Base-by-base conservation (phyloP, 176 grass and related monocot genomes). In the Aegilops longissima region DNA sequence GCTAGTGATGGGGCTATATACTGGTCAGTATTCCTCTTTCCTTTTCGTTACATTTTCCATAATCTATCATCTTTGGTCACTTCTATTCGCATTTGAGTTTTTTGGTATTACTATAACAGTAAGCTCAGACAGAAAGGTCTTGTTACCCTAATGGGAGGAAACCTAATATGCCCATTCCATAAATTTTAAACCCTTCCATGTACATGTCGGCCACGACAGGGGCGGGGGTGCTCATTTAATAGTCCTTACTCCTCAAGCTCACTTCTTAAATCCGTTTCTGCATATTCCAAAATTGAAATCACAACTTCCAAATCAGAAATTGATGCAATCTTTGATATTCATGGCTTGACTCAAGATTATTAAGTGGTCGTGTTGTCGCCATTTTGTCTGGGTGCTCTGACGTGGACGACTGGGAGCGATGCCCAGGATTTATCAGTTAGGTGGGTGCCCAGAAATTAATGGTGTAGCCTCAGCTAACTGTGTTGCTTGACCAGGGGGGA, bases 1-100 rank as follows among this genome's bases (percentile, higher is more conserved):
- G 81, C 84, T 74, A 84, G 34, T 9, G 84, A 87, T 71, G 93
- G 93, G 54, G 77, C 64, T 91, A 70, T 79, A 85, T 98, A 94
- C 66, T 98, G 96, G 96, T 98, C 86, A 77, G 83, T 45, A 25
- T 76, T 8, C 40, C 58, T 83, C 24, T 84, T 71, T 77, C 66
- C 70, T 81, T 49, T 59, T 84, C 31, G 47, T 89, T 38, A 49
- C 4, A 44, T 44, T 61, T 56, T 73, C 34, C 10, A 83, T 70
- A 72, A 82, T 90, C 62, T 72, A 56, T 88, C 74, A 73, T 70
- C 23, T 81, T 12, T 38, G n/a, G 17, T 81, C 72, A 75, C 82
- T 78, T 21, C 27, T n/a, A 30, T 83, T 62, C 29, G 70, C 42
- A 54, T 59, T 70, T 83, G 75, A 70, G 13, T 80, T 74, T 42